Percentiles rank a stretch among this genome's conserved stretches.
These are phyloP conservation scores for Ceriops tagal DNA, from an alignment of 345 rosid genomes.

Conservation along the genomic window DNA sequence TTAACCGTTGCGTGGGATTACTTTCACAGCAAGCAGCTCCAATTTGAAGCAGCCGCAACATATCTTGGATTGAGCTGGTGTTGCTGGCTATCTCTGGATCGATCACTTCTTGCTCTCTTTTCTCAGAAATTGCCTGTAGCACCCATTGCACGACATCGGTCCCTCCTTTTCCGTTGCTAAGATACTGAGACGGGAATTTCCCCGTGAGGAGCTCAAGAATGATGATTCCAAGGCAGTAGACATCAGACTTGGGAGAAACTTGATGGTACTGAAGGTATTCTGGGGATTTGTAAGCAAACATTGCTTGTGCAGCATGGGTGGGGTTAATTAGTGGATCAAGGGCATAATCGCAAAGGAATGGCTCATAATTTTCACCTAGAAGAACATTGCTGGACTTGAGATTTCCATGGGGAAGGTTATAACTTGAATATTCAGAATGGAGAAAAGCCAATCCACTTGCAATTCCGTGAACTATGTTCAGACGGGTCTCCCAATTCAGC, in stretches of 20 bases:
- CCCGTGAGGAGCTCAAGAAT: constrained; percentile 29
- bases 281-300: constrained; percentile 30
- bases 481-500: constrained; percentile 22
- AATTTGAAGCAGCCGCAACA: constrained; percentile 19
- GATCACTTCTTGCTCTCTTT: constrained; percentile 22
- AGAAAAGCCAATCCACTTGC: constrained; percentile 23
- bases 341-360: constrained; percentile 21
- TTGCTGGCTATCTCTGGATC: constrained; percentile 24
- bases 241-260: constrained; percentile 23
- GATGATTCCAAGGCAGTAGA: constrained; percentile 26
- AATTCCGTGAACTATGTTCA: constrained; percentile 26
- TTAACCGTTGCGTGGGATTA: constrained; percentile 17
- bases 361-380: constrained; percentile 11
- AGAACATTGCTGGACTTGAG: constrained; percentile 35
- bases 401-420: constrained; percentile 30
- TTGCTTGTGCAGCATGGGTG: constrained; percentile 14
- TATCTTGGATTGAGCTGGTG: constrained; percentile 12
- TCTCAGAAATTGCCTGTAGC: constrained; percentile 11
- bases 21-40: constrained; percentile 18
- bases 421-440: constrained; percentile 12
- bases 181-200: constrained; percentile 33
- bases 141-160: constrained; percentile 28
- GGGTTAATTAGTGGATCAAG: constrained; percentile 23
- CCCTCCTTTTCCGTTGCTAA: constrained; percentile 29
- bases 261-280: constrained; percentile 12